phyloP scores from a whole-genome alignment of 768 basidiomycete species.

The Piloderma croceum region DNA sequence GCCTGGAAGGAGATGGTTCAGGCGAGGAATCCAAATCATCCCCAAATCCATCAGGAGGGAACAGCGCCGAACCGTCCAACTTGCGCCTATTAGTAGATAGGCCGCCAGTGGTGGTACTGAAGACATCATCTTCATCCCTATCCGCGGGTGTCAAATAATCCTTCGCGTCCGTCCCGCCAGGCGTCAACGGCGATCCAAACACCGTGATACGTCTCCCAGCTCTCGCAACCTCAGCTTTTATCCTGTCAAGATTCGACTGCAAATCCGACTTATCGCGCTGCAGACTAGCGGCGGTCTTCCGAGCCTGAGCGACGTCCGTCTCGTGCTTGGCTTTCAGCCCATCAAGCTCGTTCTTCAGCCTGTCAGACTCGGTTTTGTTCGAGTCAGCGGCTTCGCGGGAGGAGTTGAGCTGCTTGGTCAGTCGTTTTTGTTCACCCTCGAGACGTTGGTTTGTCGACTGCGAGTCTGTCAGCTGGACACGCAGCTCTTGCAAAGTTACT shows the following conservation, averaged over 20 bases:
- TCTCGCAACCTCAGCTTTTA: conserved; percentile 68
- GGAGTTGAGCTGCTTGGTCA: conserved; percentile 66
- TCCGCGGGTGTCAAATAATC: conserved; percentile 31
- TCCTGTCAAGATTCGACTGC: conserved; percentile 68
- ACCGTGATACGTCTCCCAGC: conserved; percentile 56
- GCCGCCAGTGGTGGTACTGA: conserved; percentile 52
- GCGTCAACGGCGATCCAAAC: conserved; percentile 72
- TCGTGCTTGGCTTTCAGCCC: conserved; percentile 89
- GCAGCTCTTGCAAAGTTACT: conserved; percentile 84
- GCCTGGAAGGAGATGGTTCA: conserved; percentile 53
- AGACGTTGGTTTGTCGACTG: conserved; percentile 62
- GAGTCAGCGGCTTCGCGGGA: conserved; percentile 74
- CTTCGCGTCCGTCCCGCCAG: conserved; percentile 33
- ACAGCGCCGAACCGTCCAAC: conserved; percentile 43
- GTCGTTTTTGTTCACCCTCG: conserved; percentile 78
- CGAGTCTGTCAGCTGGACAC: conserved; percentile 59
- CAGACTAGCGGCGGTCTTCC: conserved; percentile 81
- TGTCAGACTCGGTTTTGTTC: conserved; percentile 82
- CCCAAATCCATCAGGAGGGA: conserved; percentile 42
- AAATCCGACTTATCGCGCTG: conserved; percentile 91
- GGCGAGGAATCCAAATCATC: conserved; percentile 51
- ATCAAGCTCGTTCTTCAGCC: conserved; percentile 53
- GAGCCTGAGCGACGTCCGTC: conserved; percentile 87
- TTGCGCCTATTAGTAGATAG: conserved; percentile 61
- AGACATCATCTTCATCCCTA: conserved; percentile 59